Conservation (phyloP, 1,284 basidiomycete species). For the Coniferiporia weirii region DNA sequence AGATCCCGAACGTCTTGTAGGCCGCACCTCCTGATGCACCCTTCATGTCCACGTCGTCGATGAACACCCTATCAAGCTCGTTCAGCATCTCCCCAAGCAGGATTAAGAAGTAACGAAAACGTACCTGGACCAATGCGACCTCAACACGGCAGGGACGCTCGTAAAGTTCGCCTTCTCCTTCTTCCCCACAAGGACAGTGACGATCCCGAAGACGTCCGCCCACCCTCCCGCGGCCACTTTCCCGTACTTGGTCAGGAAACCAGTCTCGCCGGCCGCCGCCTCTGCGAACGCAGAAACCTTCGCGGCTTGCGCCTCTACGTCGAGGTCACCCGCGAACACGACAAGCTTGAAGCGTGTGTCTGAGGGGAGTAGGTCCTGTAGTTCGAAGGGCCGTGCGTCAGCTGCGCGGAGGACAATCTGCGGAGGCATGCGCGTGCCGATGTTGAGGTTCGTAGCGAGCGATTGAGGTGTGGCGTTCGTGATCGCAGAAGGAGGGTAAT, state of each 20-base stretch:
- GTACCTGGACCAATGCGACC: conserved; percentile 65
- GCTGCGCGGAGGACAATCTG: conserved; percentile 58
- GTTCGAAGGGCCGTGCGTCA: conserved; percentile 54
- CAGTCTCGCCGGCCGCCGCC: conserved; percentile 34
- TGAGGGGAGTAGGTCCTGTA: conserved; percentile 65
- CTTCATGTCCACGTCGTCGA: conserved; percentile 41
- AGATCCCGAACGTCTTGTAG: conserved; percentile 56
- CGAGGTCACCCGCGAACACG: conserved; percentile 57
- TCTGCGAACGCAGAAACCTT: conserved; percentile 41
- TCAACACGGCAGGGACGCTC: conserved; percentile 44
- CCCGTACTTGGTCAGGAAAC: conserved; percentile 36
- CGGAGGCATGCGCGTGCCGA: conserved; percentile 58
- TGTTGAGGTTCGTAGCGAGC: conserved; percentile 40
- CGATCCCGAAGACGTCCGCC: conserved; percentile 45
- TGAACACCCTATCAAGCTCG: conserved; percentile 36
- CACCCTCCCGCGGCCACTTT: conserved; percentile 21
- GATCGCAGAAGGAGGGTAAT: conserved; percentile 52
- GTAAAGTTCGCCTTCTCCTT: conserved; percentile 45
- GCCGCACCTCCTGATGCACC: conserved; percentile 38
- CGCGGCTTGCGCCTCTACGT: conserved; percentile 31
- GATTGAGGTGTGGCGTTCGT: conserved; percentile 37
- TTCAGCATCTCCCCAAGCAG: too few relatives aligned
- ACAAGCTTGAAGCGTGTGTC: conserved; percentile 72
- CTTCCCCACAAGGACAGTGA: conserved; percentile 44
- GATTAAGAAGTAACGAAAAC: conserved; percentile 19